Percentiles rank a stretch among this genome's conserved stretches.
These are phyloP conservation scores for Sporisorium scitamineum DNA, from an alignment of 1,284 basidiomycete genomes.

Conservation along the genomic window DNA sequence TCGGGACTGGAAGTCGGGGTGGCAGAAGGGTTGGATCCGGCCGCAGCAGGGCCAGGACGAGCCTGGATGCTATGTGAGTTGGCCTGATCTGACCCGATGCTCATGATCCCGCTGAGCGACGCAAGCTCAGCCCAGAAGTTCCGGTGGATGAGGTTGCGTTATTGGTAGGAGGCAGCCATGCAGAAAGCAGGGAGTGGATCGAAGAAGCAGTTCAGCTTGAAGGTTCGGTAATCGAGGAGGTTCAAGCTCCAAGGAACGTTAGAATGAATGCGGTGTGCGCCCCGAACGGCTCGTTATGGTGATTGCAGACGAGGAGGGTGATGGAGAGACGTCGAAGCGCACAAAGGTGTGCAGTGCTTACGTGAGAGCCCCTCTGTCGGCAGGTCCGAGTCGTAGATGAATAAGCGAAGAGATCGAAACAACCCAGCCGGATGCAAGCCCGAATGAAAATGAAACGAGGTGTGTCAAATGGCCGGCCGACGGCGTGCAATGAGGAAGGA, in stretches of 20 bases:
- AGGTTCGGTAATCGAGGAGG: neutral
- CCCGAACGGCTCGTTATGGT: neutral
- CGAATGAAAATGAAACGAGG: neutral
- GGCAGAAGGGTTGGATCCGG: constrained; percentile 36
- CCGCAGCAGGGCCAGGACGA: constrained; percentile 50
- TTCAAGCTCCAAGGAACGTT: neutral
- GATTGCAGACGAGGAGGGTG: neutral
- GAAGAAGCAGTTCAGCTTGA: neutral
- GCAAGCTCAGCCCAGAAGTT: constrained; percentile 31
- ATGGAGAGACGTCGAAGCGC: neutral
- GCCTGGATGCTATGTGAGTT: constrained; percentile 52
- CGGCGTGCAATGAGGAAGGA: neutral
- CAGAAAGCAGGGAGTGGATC: constrained; percentile 10
- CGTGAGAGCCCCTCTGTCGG: neutral
- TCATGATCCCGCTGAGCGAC: constrained; percentile 51
- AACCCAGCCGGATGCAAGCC: too few relatives aligned
- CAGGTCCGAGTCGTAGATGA: neutral
- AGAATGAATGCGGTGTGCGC: neutral
- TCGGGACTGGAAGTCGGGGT: constrained; percentile 4
- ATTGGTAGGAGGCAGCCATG: constrained; percentile 21
- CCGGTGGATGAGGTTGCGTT: constrained; percentile 5
- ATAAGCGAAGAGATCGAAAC: neutral
- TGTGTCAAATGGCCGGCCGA: neutral
- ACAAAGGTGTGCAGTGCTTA: neutral
- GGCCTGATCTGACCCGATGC: constrained; percentile 37